Evolutionary conservation across 1,284 basidiomycete genomes (phyloP).

Genomic region (Ceratorhiza oryzae-sativae): DNA sequence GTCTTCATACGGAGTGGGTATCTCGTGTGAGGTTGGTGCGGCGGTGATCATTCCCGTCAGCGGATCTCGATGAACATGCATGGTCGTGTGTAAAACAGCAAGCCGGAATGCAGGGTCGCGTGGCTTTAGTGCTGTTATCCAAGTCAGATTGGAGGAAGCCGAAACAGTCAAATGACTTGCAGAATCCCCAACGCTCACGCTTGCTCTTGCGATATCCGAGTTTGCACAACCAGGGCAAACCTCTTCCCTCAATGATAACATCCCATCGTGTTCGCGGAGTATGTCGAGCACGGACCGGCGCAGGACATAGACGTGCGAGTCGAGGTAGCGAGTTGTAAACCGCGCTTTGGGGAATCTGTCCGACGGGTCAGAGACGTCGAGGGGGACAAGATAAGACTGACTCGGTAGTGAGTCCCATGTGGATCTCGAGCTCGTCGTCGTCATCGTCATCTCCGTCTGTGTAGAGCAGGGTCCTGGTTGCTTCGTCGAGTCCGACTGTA

Average conservation of each 20-base stretch:
- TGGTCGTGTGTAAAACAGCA: constrained; percentile 23
- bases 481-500: constrained; percentile 51
- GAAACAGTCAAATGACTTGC: not conserved
- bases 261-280: constrained; percentile 64
- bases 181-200: constrained; percentile 7
- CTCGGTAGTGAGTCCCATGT: constrained; percentile 75
- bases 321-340: constrained; percentile 74
- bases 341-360: constrained; percentile 75
- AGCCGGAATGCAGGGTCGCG: constrained; percentile 18
- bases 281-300: constrained; percentile 78
- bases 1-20: constrained; percentile 20
- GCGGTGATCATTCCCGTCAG: constrained; percentile 22
- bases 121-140: constrained; percentile 8
- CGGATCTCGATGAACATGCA: constrained; percentile 25
- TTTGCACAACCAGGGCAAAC: constrained; percentile 91
- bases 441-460: constrained; percentile 73
- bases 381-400: constrained; percentile 48
- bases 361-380: not conserved
- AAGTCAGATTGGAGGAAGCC: not conserved
- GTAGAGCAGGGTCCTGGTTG: constrained; percentile 71
- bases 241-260: constrained; percentile 84
- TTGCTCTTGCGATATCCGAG: constrained; percentile 64
- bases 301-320: constrained; percentile 92
- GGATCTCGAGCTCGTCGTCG: constrained; percentile 71
- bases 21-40: constrained; percentile 18